A percentile compares a stretch with the other conserved stretches of the same genome.
phyloP scores from a whole-genome alignment of 352 stramenopile genomes.

The Globisporangium uncinulatum region DNA sequence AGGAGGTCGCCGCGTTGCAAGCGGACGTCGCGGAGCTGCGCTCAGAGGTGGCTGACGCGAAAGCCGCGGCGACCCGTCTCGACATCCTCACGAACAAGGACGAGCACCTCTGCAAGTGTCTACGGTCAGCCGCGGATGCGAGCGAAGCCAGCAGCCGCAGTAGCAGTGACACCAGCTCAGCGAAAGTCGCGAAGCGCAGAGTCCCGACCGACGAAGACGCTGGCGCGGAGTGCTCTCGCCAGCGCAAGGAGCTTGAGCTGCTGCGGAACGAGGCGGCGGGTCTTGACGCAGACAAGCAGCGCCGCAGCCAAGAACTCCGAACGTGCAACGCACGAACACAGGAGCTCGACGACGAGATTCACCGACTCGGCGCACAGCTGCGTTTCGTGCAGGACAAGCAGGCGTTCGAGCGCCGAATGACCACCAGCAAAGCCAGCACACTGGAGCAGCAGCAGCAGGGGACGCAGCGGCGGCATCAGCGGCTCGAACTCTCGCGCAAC shows the following conservation, averaged over 20 bases:
- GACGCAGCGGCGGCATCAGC: slow-evolving; percentile 32
- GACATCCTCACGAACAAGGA: slow-evolving; percentile 58
- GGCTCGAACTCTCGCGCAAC: slow-evolving; percentile 37
- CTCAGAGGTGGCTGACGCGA: slow-evolving; percentile 29
- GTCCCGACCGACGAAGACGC: slow-evolving; percentile 6
- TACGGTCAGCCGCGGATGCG: slow-evolving; percentile 13
- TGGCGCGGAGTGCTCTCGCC: slow-evolving; percentile 10
- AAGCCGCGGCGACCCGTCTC: slow-evolving; percentile 29
- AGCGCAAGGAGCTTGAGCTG: slow-evolving; percentile 38
- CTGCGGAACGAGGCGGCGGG: slow-evolving; percentile 25
- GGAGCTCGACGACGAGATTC: slow-evolving; percentile 25
- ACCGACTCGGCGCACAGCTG: slow-evolving; percentile 28
- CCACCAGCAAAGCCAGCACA: slow-evolving; percentile 13
- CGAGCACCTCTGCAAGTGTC: slow-evolving; percentile 45
- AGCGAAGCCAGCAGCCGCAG: not conserved
- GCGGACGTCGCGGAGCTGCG: slow-evolving; percentile 31
- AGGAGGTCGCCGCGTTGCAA: slow-evolving; percentile 51
- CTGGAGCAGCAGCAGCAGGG: slow-evolving; percentile 17
- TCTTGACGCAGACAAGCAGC: slow-evolving; percentile 24
- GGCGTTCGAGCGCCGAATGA: slow-evolving; percentile 45
- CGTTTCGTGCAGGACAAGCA: slow-evolving; percentile 42
- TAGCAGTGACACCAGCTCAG: not conserved
- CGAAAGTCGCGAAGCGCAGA: slow-evolving; percentile 4
- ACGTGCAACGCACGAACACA: slow-evolving; percentile 22
- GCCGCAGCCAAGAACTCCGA: slow-evolving; percentile 17